phyloP scores from a whole-genome alignment of 2,329 filamentous ascomycete species.

The Talaromyces verruculosus region DNA sequence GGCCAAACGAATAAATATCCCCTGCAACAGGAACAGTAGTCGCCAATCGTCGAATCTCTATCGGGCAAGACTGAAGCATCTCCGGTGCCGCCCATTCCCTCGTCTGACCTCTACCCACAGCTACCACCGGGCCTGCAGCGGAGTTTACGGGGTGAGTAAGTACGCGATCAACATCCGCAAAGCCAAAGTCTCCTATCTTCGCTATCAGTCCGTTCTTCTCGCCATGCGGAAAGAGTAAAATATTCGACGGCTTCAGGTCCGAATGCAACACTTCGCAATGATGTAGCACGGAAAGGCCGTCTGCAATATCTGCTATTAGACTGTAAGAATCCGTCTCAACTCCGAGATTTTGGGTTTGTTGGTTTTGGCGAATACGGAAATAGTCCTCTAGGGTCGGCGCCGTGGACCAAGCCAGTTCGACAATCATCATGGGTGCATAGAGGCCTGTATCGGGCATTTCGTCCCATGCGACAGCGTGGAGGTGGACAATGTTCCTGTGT shows the following conservation, averaged over 20 bases:
- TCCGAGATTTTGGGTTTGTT: background rate
- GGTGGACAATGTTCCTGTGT: slow-evolving; percentile 6
- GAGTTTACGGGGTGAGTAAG: background rate
- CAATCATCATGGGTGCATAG: background rate
- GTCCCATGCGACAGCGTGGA: slow-evolving; percentile 3
- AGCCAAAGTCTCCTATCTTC: slow-evolving; percentile 6
- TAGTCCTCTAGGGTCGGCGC: slow-evolving; percentile 1
- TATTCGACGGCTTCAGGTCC: slow-evolving; percentile 1
- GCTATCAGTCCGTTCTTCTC: background rate
- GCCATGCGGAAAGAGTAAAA: background rate
- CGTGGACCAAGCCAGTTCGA: background rate
- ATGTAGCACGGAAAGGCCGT: background rate
- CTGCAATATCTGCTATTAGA: slow-evolving; percentile 14
- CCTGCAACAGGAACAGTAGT: background rate
- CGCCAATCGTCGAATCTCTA: background rate
- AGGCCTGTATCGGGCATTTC: slow-evolving; percentile 5
- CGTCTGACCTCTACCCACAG: background rate
- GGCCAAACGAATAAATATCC: slow-evolving; percentile 5
- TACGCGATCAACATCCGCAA: background rate
- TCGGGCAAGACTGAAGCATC: background rate
- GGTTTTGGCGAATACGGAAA: background rate
- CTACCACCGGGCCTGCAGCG: background rate
- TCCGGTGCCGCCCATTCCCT: slow-evolving; percentile 10
- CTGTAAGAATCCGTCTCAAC: background rate
- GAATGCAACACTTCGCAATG: slow-evolving; percentile 8